phyloP scores from a whole-genome alignment of 108 stramenopile species.

The Phaeodactylum tricornutum region DNA sequence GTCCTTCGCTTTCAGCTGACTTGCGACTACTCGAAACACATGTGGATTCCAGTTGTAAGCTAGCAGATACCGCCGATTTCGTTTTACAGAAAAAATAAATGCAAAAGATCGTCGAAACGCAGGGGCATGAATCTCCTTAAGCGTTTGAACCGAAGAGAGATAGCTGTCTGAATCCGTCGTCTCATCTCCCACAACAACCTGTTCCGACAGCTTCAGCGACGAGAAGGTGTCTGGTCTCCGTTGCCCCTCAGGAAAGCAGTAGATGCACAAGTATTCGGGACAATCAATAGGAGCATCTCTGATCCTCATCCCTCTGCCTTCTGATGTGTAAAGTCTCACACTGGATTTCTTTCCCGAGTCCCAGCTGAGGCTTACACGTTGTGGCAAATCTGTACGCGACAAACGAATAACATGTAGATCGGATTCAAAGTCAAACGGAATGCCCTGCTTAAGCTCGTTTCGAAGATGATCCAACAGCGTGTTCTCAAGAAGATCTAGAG shows the following conservation, averaged over 20 bases:
- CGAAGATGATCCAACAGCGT: conserved; percentile 13
- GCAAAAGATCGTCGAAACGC: conserved; percentile 31
- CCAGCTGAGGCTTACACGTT: no score
- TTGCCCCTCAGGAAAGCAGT: conserved; percentile 14
- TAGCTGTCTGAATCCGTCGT: conserved; percentile 15
- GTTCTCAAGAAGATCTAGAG: conserved; percentile 40
- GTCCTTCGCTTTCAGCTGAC: conserved; percentile 1
- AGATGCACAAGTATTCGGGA: conserved; percentile 57
- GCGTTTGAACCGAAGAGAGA: conserved; percentile 8
- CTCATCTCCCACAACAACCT: conserved; percentile 27
- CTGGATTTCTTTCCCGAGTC: no score
- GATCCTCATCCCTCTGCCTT: no score
- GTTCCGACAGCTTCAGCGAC: conserved; percentile 21
- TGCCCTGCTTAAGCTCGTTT: not conserved
- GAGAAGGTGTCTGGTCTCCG: no score
- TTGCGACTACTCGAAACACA: conserved; percentile 9
- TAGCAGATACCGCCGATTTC: conserved; percentile 20
- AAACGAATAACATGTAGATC: conserved; percentile 12
- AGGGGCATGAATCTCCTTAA: conserved; percentile 15
- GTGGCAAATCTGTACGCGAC: conserved; percentile 12
- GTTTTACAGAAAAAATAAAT: conserved; percentile 36
- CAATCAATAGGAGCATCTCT: conserved; percentile 56
- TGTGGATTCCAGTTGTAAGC: conserved; percentile 41
- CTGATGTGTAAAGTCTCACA: no score
- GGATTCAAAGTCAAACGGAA: not conserved